These are phyloP conservation scores for Metrosideros polymorpha DNA, from an alignment of 441 rosid species.

Conservation along the genomic window DNA sequence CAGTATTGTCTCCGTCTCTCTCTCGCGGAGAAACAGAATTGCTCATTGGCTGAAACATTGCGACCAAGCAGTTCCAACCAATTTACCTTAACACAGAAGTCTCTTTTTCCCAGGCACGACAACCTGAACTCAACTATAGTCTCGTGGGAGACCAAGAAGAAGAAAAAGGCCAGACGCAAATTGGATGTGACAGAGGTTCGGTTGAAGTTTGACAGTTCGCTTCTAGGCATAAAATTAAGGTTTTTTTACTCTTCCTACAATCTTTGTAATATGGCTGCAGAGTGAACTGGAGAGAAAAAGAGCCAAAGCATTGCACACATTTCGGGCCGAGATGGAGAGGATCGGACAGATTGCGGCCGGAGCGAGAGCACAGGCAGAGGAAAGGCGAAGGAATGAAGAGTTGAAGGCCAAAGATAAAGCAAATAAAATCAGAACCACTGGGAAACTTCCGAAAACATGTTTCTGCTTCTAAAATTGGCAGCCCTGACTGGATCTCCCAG, in stretches of 20 bases:
- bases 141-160: slow-evolving; percentile 56
- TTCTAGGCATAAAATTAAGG: neutral
- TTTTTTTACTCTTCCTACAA: neutral
- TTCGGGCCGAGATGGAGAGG: slow-evolving; percentile 23
- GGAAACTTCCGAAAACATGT: slow-evolving; percentile 39
- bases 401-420: slow-evolving; percentile 50
- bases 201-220: neutral
- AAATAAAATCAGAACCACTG: slow-evolving; percentile 39
- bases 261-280: slow-evolving; percentile 22
- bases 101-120: slow-evolving; percentile 35
- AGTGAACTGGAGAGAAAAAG: slow-evolving; percentile 28
- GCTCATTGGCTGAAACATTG: neutral
- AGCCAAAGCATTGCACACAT: slow-evolving; percentile 31
- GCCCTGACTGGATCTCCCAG: neutral
- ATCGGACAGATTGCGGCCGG: slow-evolving; percentile 39
- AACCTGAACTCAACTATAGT: slow-evolving; percentile 26
- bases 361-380: slow-evolving; percentile 54
- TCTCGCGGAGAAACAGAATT: neutral
- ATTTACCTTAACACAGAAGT: neutral
- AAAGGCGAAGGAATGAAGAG: slow-evolving; percentile 43
- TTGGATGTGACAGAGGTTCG: slow-evolving; percentile 56
- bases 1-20: neutral
- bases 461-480: slow-evolving; percentile 33
- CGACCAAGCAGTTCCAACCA: neutral
- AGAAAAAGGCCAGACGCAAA: slow-evolving; percentile 39